Evolutionary conservation across 2,329 filamentous ascomycete genomes (phyloP).

Genomic region (Aspergillus fischeri): DNA sequence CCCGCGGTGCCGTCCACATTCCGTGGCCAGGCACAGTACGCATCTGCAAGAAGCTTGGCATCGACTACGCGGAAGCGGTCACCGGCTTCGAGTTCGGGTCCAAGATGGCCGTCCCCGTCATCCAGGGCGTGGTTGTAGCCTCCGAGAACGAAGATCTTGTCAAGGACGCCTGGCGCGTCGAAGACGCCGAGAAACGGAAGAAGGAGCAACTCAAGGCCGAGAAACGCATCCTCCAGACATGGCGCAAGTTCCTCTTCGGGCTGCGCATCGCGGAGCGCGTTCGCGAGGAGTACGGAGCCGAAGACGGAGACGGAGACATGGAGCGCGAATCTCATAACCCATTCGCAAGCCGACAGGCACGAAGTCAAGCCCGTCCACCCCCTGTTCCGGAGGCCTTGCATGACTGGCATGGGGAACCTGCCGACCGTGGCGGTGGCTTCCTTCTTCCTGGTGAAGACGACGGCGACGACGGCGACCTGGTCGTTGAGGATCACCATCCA

Average conservation of each 20-base stretch:
- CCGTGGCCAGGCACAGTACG: conserved; percentile 71
- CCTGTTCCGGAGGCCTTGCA: neutral
- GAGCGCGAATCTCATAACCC: conserved; percentile 35
- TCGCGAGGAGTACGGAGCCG: conserved; percentile 67
- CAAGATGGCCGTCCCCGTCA: conserved; percentile 86
- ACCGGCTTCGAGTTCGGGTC: conserved; percentile 96
- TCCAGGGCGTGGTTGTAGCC: conserved; percentile 85
- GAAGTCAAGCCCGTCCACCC: neutral
- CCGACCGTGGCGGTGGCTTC: conserved; percentile 22
- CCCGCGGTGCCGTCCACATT: conserved; percentile 76
- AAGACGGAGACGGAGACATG: conserved; percentile 25
- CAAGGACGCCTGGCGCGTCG: conserved; percentile 72
- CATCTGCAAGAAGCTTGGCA: conserved; percentile 75
- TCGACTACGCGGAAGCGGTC: conserved; percentile 91
- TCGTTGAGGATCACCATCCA: conserved; percentile 26
- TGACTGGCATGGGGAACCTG: conserved; percentile 6
- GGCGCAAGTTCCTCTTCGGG: conserved; percentile 85
- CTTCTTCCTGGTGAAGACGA: conserved; percentile 21
- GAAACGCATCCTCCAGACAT: conserved; percentile 67
- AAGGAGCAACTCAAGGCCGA: conserved; percentile 82
- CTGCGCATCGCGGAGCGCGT: conserved; percentile 77
- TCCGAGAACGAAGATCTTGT: conserved; percentile 71
- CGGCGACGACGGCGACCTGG: conserved; percentile 22
- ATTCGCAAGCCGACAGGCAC: conserved; percentile 22
- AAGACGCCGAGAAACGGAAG: conserved; percentile 68